These are phyloP conservation scores for Poteriospumella lacustris DNA, from an alignment of 108 stramenopile species.

Conservation along the genomic window DNA sequence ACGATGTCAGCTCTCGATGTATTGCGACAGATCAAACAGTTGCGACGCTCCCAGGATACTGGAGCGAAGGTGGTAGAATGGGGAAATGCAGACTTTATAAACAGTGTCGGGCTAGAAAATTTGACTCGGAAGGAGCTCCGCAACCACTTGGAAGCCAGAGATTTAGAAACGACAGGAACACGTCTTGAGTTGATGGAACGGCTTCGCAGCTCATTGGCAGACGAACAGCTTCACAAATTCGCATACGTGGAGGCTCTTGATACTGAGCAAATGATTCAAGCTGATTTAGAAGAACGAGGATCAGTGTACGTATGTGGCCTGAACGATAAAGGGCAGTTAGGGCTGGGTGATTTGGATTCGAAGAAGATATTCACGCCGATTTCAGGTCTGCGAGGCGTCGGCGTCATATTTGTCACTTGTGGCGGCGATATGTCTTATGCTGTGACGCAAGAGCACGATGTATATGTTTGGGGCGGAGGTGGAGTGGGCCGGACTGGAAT, in stretches of 20 bases:
- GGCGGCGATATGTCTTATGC: slow-evolving; percentile 55
- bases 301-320: slow-evolving; percentile 27
- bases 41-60: slow-evolving; percentile 36
- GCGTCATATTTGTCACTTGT: slow-evolving; percentile 52
- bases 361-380: slow-evolving; percentile 55
- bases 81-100: slow-evolving; percentile 42
- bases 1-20: slow-evolving; percentile 44
- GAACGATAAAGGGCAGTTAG: slow-evolving; percentile 54
- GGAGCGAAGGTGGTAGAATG: slow-evolving; percentile 11
- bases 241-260: slow-evolving; percentile 58
- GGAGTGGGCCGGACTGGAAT: slow-evolving; percentile 56
- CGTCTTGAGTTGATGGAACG: slow-evolving; percentile 54
- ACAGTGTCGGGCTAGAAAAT: slow-evolving; percentile 41
- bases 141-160: slow-evolving; percentile 56
- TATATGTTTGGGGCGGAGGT: slow-evolving; percentile 64
- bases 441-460: slow-evolving; percentile 63
- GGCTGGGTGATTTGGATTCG: slow-evolving; percentile 60
- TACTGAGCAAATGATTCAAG: slow-evolving; percentile 53
- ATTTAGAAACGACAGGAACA: slow-evolving; percentile 54
- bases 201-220: slow-evolving; percentile 52
- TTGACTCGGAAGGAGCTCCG: slow-evolving; percentile 48
- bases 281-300: slow-evolving; percentile 66
- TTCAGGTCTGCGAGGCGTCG: slow-evolving; percentile 50
- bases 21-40: slow-evolving; percentile 31
- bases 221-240: slow-evolving; percentile 53